phyloP scores from a whole-genome alignment of 75 land plant species.

The Selaginella tamariscina region DNA sequence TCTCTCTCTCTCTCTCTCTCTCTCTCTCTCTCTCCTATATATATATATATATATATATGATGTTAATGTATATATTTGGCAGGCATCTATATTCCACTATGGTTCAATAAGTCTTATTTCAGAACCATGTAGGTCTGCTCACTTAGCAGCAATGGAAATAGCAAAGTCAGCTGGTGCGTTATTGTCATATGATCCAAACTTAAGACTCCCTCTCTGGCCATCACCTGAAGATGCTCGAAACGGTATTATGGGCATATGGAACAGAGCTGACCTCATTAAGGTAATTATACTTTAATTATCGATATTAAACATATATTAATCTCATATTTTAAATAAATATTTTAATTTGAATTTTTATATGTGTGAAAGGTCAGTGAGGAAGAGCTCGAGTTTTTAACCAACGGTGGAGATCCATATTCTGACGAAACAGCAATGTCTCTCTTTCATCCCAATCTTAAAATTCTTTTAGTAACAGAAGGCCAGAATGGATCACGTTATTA shows the following conservation, averaged over 20 bases:
- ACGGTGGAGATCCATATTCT: neutral
- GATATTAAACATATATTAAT: neutral
- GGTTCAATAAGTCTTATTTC: slow-evolving; percentile 71
- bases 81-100: slow-evolving; percentile 68
- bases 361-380: neutral
- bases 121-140: slow-evolving; percentile 65
- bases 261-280: slow-evolving; percentile 7
- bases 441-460: slow-evolving; percentile 26
- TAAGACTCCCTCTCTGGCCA: slow-evolving; percentile 69
- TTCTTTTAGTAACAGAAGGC: slow-evolving; percentile 39
- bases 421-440: neutral
- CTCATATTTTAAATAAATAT: neutral
- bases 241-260: neutral
- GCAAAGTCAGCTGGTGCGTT: slow-evolving; percentile 48
- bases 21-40: neutral
- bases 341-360: neutral
- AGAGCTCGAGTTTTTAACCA: neutral
- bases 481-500: slow-evolving; percentile 47
- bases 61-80: neutral
- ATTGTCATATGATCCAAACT: slow-evolving; percentile 74
- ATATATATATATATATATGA: neutral
- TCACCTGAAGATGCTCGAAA: slow-evolving; percentile 59
- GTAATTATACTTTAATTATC: neutral
- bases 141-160: slow-evolving; percentile 46
- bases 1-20: neutral